These are phyloP conservation scores for Penstemon eatonii DNA, from an alignment of 257 asterid genomes.

Conservation along the genomic window DNA sequence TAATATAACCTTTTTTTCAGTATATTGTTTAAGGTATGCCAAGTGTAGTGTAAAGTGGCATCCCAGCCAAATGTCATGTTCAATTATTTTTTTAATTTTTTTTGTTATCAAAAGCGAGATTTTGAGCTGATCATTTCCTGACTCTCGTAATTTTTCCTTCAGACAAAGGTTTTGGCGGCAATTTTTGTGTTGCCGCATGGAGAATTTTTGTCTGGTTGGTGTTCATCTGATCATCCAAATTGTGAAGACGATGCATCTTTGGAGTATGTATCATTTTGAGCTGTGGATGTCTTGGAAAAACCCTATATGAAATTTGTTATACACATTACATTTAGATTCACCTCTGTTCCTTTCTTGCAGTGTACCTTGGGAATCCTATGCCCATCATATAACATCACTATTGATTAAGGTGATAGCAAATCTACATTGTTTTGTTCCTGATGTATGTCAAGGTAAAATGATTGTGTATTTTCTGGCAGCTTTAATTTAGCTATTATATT, in stretches of 20 bases:
- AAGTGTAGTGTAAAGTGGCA: not conserved
- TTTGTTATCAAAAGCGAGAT: slow-evolving; percentile 24
- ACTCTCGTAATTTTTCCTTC: slow-evolving; percentile 42
- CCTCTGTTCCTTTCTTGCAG: slow-evolving; percentile 47
- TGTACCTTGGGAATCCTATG: slow-evolving; percentile 70
- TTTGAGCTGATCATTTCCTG: slow-evolving; percentile 25
- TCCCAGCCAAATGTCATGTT: not conserved
- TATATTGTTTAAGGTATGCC: not conserved
- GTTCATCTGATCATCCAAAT: slow-evolving; percentile 81
- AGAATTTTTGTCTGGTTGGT: slow-evolving; percentile 88
- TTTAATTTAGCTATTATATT: slow-evolving; percentile 13
- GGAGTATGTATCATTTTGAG: slow-evolving; percentile 62
- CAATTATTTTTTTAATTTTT: slow-evolving; percentile 19
- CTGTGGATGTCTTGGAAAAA: slow-evolving; percentile 41
- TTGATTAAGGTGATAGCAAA: slow-evolving; percentile 93
- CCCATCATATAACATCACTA: slow-evolving; percentile 86
- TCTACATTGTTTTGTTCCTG: slow-evolving; percentile 94
- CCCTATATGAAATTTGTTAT: slow-evolving; percentile 26
- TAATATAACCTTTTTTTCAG: not conserved
- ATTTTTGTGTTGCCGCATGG: slow-evolving; percentile 73
- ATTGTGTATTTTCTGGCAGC: slow-evolving; percentile 7
- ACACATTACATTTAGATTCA: slow-evolving; percentile 28
- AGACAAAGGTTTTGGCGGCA: slow-evolving; percentile 83
- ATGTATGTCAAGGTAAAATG: slow-evolving; percentile 80
- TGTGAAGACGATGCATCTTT: slow-evolving; percentile 77